Evolutionary conservation across 768 basidiomycete species (phyloP), one percentile per base, ranked within the genome.

Genomic region (Chalciporus piperatus): DNA sequence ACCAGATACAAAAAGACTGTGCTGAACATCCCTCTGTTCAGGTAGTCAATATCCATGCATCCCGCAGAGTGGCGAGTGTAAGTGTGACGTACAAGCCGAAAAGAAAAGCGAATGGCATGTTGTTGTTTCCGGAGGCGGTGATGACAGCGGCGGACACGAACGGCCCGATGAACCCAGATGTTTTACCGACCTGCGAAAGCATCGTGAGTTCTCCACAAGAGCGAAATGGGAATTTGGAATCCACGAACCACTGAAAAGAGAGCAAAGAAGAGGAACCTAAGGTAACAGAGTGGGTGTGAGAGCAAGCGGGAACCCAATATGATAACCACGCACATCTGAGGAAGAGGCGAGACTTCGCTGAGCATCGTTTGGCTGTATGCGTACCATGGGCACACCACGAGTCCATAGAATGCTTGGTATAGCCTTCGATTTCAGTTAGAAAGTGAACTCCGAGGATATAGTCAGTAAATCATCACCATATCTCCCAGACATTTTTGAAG

Each of bases 291-390:
- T 7, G 43, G 25, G 4, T 37, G n/a, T 37, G 35, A 37, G 35
- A 4, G 35, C 16, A 5, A 16, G 5, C 35, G 35, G n/a, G 14
- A 14, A 38, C 28, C 14, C 0, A 16, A 47, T 10, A 1, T 32
- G 41, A 19, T 8, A 40, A n/a, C 16, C 19, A 64, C 72, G 33
- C 64, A 83, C 85, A 85, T 88, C 69, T 87, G 87, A 30, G 83
- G 80, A 47, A 82, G 67, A 35, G 83, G 85, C 37, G 82, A 85
- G 23, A 90, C 86, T 57, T 90, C 85, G 64, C 81, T 85, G 53
- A 89, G 89, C 88, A 89, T 85, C 1, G 85, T 89, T 65, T 88
- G 85, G 62, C 86, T 87, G 61, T 88, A 87, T 40, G 87, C 85
- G 62, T 87, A 89, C 85, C 86, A 88, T 3, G 86, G 86, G 57